Base-by-base conservation (phyloP, 208 protist genomes). In the Leishmania martiniquensis region DNA sequence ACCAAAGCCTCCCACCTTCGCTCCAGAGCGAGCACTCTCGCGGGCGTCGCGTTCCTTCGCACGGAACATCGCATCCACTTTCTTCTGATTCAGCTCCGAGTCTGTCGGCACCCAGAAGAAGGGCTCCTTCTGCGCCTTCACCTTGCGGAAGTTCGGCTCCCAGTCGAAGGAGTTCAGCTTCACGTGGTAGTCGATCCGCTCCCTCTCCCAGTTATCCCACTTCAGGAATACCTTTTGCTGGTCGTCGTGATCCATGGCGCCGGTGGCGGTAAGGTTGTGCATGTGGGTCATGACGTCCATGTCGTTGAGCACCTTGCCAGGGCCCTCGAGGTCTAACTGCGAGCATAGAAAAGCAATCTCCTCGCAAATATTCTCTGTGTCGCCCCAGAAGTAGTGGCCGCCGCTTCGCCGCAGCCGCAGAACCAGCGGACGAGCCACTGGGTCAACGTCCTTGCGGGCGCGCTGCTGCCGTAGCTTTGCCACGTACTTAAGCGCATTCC, bases 231-330 rank as follows among this genome's bases (percentile, higher is more conserved):
- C 86, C 77, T 96, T 92, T 77, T 98, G 80, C 80, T 94, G 89
- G 76, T 98, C 92, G 55, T 98, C 92, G 86, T 98, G 94, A 62
- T 98, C 93, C 90, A 98, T 96, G 54, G 87, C 90, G 9, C 94
- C 94, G 45, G 91, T 93, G 42, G 83, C 54, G 52, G 91, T 93
- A 71, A 96, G 87, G 84, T 98, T 98, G 78, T 95, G 87, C 89
- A 98, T 95, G 77, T 98, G 94, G 13, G 91, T 98, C 94, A 98
- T 96, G n/a, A 96, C 82, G 78, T 98, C 94, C 92, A 98, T 98
- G 65, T 98, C 94, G 55, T 97, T 95, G 32, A 96, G 83, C 65
- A 93, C 69, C 82, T 95, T 95, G 9, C 91, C 91, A 13, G 91
- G 87, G 3, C 94, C 94, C 76, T 95, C 91, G 15, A 97, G 82